Percentiles rank a stretch among this genome's conserved stretches.
phyloP scores from a whole-genome alignment of 345 rosid genomes.

The Cardiospermum halicacabum region DNA sequence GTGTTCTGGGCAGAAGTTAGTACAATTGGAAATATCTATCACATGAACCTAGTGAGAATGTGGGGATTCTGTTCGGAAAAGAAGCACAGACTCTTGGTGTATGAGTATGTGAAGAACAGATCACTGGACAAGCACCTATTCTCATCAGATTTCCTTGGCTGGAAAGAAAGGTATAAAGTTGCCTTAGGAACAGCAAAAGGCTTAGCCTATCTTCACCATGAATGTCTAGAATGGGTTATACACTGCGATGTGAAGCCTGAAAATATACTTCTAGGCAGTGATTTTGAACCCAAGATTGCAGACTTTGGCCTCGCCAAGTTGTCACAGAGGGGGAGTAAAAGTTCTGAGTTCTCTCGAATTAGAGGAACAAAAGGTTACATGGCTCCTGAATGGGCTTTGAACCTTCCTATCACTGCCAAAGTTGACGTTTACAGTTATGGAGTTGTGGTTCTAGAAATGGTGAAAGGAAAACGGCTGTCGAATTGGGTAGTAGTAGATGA shows the following conservation, averaged over 20 bases:
- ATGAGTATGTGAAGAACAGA: slow-evolving; percentile 43
- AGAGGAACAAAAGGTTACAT: slow-evolving; percentile 40
- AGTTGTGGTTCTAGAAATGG: slow-evolving; percentile 38
- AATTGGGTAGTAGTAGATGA: slow-evolving; percentile 15
- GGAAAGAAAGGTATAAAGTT: slow-evolving; percentile 46
- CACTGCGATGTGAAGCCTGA: slow-evolving; percentile 69
- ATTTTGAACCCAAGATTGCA: slow-evolving; percentile 44
- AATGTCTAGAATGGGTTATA: slow-evolving; percentile 50
- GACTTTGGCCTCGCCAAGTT: slow-evolving; percentile 57
- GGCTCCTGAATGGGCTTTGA: slow-evolving; percentile 39
- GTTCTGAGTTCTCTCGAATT: slow-evolving; percentile 20
- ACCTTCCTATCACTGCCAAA: slow-evolving; percentile 36
- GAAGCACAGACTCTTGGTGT: slow-evolving; percentile 37
- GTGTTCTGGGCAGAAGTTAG: slow-evolving; percentile 50
- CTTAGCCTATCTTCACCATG: slow-evolving; percentile 58
- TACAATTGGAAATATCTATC: slow-evolving; percentile 47
- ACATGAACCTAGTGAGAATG: slow-evolving; percentile 51
- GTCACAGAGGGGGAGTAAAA: slow-evolving; percentile 17
- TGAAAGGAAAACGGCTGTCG: slow-evolving; percentile 35
- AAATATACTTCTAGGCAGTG: slow-evolving; percentile 45
- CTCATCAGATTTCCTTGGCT: slow-evolving; percentile 28
- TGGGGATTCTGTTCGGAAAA: slow-evolving; percentile 49
- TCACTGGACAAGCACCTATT: slow-evolving; percentile 48
- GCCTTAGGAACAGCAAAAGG: slow-evolving; percentile 57
- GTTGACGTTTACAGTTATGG: slow-evolving; percentile 42